Evolutionary conservation across 805 yeast genomes (phyloP), one percentile per base, ranked within the genome.

Genomic region (Candida vaughaniae): DNA sequence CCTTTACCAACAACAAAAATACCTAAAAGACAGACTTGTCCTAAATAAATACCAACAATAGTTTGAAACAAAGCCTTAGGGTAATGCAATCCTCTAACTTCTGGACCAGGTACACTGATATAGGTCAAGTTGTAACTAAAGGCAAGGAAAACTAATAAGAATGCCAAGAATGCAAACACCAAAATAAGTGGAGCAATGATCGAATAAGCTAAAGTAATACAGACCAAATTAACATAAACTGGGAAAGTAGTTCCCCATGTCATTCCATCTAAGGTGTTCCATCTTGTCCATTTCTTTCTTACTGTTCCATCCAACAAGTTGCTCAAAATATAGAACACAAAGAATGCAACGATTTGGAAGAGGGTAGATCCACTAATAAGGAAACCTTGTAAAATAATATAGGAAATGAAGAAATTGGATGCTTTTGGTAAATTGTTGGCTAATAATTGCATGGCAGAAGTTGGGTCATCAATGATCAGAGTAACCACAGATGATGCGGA

Each of bases 61-160:
- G 95, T 82, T 64, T 91, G 97, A 68, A 80, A 85, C 35, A 91
- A 60, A 2, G 97, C 96, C 44, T 87, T 77, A 43, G 96, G 93
- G 57, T 89, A 93, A 65, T 83, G 82, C 33, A 72, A 64, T 36
- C 99, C 99, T 53, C 91, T 73, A 14, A 80, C 66, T 53, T 90
- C 95, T 14, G 85, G 69, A 14, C 80, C 68, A 49, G 82, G 88
- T 30, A 73, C 69, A 46, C 67, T 73, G 18, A 85, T 82, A 62
- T 86, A 91, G 18, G 82, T 72, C 49, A 85, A 66, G 60, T 83
- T 89, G 73, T 91, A 82, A 51, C 82, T 59, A 64, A 77, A 87
- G 2, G 95, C 88, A 46, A 90, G 58, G 69, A 82, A 91, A 17
- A 88, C 58, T 42, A 89, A 61, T 33, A 71, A 64, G 61, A 88